Conservation (phyloP, 345 rosid species). For the Melaleuca quinquenervia region DNA sequence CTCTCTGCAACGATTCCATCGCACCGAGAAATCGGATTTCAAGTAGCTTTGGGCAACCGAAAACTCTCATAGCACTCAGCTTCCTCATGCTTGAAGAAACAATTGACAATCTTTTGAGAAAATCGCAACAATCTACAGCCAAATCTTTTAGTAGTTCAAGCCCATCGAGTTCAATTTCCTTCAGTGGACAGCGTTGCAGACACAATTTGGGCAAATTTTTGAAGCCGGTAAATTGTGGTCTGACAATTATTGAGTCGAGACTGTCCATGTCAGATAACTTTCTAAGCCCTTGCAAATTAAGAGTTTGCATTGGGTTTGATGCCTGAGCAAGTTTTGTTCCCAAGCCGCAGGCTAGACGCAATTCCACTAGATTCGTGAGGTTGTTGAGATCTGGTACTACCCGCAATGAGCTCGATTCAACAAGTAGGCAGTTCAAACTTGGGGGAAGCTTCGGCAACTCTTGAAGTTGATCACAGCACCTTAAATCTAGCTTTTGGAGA, state of each 20-base stretch:
- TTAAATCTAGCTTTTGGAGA: background rate
- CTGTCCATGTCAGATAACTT: background rate
- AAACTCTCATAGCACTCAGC: too few species aligned
- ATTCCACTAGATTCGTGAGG: background rate
- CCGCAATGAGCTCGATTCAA: background rate
- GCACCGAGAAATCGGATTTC: too few species aligned
- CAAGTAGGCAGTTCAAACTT: background rate
- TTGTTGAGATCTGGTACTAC: background rate
- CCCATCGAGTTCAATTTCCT: background rate
- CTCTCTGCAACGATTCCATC: too few species aligned
- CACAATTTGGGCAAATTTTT: background rate
- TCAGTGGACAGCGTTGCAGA: background rate
- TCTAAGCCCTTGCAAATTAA: background rate
- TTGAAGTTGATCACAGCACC: background rate
- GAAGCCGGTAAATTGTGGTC: background rate
- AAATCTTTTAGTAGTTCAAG: background rate
- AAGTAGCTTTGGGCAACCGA: too few species aligned
- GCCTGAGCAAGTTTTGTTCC: background rate
- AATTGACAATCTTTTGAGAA: background rate
- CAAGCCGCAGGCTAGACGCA: fast-evolving
- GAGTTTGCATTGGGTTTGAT: background rate
- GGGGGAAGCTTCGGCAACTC: background rate
- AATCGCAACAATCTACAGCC: fast-evolving
- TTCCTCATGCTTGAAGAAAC: background rate
- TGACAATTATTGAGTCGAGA: fast-evolving